phyloP scores from a whole-genome alignment of 2,329 filamentous ascomycete species.

The Penicillium sp. region DNA sequence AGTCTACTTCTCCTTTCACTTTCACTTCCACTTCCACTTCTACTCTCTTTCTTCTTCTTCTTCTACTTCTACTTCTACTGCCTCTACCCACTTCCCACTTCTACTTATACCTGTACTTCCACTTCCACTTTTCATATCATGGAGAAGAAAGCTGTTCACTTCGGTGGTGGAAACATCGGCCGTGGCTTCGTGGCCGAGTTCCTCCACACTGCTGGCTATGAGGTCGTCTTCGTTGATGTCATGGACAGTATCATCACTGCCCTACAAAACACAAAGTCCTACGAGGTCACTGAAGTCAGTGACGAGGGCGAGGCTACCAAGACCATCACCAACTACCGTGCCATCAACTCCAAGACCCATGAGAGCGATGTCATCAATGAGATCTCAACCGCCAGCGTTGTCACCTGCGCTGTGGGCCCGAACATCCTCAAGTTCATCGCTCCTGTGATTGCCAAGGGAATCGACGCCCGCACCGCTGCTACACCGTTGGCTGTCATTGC shows the following conservation, averaged over 20 bases:
- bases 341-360: conserved; percentile 89
- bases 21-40: not conserved
- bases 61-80: not conserved
- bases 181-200: conserved; percentile 87
- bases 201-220: conserved; percentile 89
- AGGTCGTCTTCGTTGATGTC: conserved; percentile 95
- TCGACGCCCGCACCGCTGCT: conserved; percentile 66
- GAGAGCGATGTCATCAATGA: conserved; percentile 78
- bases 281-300: conserved; percentile 91
- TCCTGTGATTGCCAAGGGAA: conserved; percentile 89
- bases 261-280: conserved; percentile 71
- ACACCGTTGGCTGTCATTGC: conserved; percentile 87
- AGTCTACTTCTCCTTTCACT: not conserved
- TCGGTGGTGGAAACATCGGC: conserved; percentile 83
- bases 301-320: conserved; percentile 75
- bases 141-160: conserved; percentile 72
- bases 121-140: conserved; percentile 16
- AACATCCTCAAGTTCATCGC: conserved; percentile 97
- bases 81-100: not conserved
- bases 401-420: conserved; percentile 95
- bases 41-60: not conserved
- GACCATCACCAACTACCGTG: conserved; percentile 90
- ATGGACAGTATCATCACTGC: conserved; percentile 76
- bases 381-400: conserved; percentile 81
- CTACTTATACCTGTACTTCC: not conserved